A percentile compares a stretch with the other conserved stretches of the same genome.
Conservation (phyloP, 1,284 basidiomycete species). For the Ganoderma lucidum region DNA sequence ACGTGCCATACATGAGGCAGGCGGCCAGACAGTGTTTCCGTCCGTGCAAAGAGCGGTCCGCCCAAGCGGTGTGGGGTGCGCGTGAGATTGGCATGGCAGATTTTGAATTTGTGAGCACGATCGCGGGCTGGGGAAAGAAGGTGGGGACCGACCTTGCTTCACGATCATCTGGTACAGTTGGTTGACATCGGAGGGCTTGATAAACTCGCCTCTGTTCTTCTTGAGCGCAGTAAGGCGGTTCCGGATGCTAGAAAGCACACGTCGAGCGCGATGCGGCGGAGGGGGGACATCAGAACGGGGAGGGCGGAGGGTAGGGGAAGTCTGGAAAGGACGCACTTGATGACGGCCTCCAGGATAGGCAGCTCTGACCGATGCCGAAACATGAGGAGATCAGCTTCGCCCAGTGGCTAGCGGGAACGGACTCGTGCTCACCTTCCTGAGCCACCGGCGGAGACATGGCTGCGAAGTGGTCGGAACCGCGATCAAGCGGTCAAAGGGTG, state of each 20-base stretch:
- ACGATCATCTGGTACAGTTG: constrained; percentile 93
- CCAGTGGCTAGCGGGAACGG: constrained; percentile 31
- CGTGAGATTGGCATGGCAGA: constrained; percentile 13
- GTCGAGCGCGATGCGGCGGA: neutral
- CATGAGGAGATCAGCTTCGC: constrained; percentile 36
- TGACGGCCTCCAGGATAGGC: constrained; percentile 94
- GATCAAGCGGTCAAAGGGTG: neutral
- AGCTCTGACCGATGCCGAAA: constrained; percentile 65
- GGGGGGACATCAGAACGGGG: constrained; percentile 22
- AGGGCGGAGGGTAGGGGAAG: constrained; percentile 12
- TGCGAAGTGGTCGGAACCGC: neutral
- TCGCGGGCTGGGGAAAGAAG: neutral
- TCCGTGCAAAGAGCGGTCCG: constrained; percentile 10
- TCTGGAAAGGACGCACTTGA: constrained; percentile 68
- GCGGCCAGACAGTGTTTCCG: neutral
- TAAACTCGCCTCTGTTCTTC: constrained; percentile 88
- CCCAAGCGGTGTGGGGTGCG: constrained; percentile 5
- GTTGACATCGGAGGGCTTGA: constrained; percentile 94
- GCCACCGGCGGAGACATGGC: constrained; percentile 71
- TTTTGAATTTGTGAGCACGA: constrained; percentile 1
- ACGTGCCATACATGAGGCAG: constrained; percentile 3
- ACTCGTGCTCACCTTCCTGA: constrained; percentile 68
- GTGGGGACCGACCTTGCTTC: constrained; percentile 79
- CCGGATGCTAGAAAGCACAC: constrained; percentile 72
- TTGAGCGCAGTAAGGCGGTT: constrained; percentile 90